These are phyloP conservation scores for Lenzites betulinus DNA, from an alignment of 768 basidiomycete genomes.

Conservation along the genomic window DNA sequence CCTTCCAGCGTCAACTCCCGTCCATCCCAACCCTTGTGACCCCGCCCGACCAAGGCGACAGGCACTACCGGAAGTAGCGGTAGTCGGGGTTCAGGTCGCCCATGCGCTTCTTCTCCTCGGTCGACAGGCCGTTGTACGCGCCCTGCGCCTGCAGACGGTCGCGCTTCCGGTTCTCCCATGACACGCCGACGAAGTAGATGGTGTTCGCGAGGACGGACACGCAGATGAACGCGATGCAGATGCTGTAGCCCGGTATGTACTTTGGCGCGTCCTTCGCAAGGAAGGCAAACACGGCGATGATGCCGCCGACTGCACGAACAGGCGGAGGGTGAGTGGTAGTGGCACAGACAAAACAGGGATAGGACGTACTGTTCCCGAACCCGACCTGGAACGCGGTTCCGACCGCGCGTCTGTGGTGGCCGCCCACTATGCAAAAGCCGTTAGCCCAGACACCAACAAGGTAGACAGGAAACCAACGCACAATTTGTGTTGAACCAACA, in stretches of 20 bases:
- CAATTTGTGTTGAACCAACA: slow-evolving; percentile 31
- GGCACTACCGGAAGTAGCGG: slow-evolving; percentile 22
- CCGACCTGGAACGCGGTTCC: slow-evolving; percentile 33
- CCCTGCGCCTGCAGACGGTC: slow-evolving; percentile 15
- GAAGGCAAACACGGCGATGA: slow-evolving; percentile 33
- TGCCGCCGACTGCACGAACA: slow-evolving; percentile 26
- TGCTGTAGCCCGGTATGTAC: slow-evolving; percentile 30
- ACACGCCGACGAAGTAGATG: slow-evolving; percentile 27
- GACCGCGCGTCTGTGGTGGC: slow-evolving; percentile 28
- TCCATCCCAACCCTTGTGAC: background rate
- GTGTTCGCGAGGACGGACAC: slow-evolving; percentile 25
- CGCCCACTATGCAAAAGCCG: slow-evolving; percentile 19
- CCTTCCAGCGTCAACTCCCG: background rate
- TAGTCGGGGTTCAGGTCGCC: slow-evolving; percentile 31
- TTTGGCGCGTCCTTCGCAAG: slow-evolving; percentile 31
- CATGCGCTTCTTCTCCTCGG: slow-evolving; percentile 25
- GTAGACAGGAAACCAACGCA: background rate
- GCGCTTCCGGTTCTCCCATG: slow-evolving; percentile 25
- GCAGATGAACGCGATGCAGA: slow-evolving; percentile 31
- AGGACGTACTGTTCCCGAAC: slow-evolving; percentile 31
- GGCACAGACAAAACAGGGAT: background rate
- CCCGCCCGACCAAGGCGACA: too few relatives aligned
- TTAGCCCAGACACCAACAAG: background rate
- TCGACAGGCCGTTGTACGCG: slow-evolving; percentile 14
- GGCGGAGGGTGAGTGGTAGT: background rate